phyloP scores from a whole-genome alignment of 208 protist species.

The Histomonas meleagridis region DNA sequence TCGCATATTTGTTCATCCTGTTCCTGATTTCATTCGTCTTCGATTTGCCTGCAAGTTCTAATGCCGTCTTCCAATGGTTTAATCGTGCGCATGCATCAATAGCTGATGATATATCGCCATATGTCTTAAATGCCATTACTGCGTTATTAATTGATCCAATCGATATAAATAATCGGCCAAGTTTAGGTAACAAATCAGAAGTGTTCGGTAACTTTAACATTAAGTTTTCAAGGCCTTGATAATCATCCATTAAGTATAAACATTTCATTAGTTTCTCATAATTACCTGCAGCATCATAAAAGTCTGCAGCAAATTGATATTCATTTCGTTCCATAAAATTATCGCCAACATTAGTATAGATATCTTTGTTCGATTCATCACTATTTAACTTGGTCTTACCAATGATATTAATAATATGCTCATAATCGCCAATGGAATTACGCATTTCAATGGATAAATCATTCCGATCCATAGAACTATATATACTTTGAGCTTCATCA shows the following conservation, averaged over 20 bases:
- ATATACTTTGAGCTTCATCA: conserved; percentile 81
- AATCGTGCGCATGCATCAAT: conserved; percentile 23
- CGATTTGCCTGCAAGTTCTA: background rate
- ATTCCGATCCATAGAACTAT: conserved; percentile 46
- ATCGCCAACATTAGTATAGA: background rate
- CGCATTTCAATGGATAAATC: background rate
- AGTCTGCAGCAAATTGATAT: background rate
- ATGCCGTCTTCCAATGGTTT: conserved; percentile 6
- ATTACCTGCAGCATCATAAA: background rate
- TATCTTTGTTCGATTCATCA: background rate
- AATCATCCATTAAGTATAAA: background rate
- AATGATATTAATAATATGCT: background rate
- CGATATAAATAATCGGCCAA: background rate
- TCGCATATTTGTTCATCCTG: background rate
- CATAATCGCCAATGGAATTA: background rate
- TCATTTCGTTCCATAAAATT: background rate
- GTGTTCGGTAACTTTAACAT: background rate
- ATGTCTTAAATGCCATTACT: background rate
- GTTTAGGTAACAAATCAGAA: background rate
- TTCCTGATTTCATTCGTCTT: background rate
- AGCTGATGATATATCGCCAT: background rate
- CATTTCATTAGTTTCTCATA: background rate
- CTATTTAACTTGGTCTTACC: background rate
- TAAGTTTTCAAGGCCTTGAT: background rate
- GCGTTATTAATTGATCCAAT: background rate